Percentiles rank a stretch among this genome's conserved stretches.
Evolutionary conservation across 257 asterid species (phyloP).

Genomic region (Solanum medicagineum): DNA sequence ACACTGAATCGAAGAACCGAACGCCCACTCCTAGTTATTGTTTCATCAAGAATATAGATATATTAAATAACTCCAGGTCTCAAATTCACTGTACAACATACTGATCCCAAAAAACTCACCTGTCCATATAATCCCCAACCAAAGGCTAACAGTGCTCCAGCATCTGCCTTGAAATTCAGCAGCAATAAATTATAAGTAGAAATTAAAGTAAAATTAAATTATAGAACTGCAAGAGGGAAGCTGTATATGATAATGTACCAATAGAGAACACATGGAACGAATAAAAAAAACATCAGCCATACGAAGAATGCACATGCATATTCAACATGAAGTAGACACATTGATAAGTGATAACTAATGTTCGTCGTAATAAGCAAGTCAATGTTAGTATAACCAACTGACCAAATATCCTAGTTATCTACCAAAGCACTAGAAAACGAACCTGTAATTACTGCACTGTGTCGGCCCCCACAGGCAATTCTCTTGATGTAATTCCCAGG

Average conservation of each 20-base stretch:
- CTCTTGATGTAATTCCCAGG: constrained; percentile 75
- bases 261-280: not conserved
- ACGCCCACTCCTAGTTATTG: not conserved
- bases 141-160: constrained; percentile 82
- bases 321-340: not conserved
- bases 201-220: not conserved
- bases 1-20: too few relatives aligned
- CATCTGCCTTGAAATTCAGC: constrained; percentile 43
- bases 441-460: constrained; percentile 94
- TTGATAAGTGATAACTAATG: not conserved
- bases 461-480: constrained; percentile 98
- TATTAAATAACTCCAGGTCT: not conserved
- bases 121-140: constrained; percentile 99
- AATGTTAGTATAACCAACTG: not conserved
- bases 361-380: not conserved
- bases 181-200: not conserved
- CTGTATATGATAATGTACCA: not conserved
- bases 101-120: constrained; percentile 30
- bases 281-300: not conserved
- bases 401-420: not conserved
- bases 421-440: not conserved
- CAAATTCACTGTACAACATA: not conserved
- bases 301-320: not conserved
- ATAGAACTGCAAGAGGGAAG: not conserved
- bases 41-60: not conserved